These are phyloP conservation scores for Chalaropsis ovoidea DNA, from an alignment of 2,329 filamentous ascomycete species.

Conservation along the genomic window DNA sequence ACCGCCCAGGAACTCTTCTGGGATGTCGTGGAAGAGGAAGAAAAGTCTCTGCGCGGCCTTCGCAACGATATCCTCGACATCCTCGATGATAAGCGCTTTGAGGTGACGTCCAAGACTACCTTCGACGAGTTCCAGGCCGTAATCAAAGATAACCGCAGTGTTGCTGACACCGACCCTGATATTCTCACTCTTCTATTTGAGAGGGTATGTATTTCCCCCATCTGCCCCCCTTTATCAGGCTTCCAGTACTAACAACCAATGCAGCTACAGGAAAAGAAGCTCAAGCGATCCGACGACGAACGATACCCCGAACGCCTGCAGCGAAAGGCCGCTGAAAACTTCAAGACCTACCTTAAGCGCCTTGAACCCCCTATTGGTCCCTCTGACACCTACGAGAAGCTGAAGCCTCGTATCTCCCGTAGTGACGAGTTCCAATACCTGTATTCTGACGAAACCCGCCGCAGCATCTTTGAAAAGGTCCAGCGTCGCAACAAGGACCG, in stretches of 20 bases:
- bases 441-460: conserved; percentile 69
- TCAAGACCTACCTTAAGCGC: conserved; percentile 80
- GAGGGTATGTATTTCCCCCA: conserved; percentile 46
- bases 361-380: conserved; percentile 71
- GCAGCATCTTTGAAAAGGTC: conserved; percentile 81
- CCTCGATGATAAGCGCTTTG: conserved; percentile 83
- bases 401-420: conserved; percentile 68
- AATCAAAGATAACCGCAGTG: conserved; percentile 77
- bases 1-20: conserved; percentile 87
- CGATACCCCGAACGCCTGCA: conserved; percentile 77
- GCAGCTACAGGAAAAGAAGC: conserved; percentile 73
- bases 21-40: conserved; percentile 90
- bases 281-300: conserved; percentile 73
- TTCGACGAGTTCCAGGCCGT: conserved; percentile 78
- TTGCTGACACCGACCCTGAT: conserved; percentile 74
- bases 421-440: conserved; percentile 77
- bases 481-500: conserved; percentile 85
- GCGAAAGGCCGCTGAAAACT: conserved; percentile 69
- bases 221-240: not conserved
- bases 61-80: conserved; percentile 80
- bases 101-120: conserved; percentile 75
- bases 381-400: conserved; percentile 79
- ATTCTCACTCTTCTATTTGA: conserved; percentile 74
- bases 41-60: conserved; percentile 69
- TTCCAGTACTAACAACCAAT: conserved; percentile 21